Evolutionary conservation across 805 yeast genomes (phyloP).

Genomic region (Nakazawaea populi): DNA sequence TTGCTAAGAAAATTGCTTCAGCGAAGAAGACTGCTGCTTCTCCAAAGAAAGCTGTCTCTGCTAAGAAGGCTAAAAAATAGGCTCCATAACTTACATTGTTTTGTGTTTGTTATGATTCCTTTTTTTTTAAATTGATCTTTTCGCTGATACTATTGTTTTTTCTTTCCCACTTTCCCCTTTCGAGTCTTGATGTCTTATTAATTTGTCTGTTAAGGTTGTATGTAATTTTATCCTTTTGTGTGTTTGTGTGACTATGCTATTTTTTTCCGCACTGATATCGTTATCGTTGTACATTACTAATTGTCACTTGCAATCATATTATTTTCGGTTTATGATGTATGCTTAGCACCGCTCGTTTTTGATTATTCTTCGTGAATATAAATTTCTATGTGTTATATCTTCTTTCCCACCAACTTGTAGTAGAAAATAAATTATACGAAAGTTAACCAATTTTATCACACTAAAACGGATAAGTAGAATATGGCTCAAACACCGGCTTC

Average conservation of each 20-base stretch:
- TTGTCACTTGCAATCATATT: background rate
- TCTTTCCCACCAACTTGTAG: no score
- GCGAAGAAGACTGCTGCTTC: conserved; percentile 16
- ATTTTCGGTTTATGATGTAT: no score
- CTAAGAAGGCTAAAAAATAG: conserved; percentile 18
- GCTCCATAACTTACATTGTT: no score
- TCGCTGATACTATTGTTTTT: background rate
- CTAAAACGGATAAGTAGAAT: conserved; percentile 22
- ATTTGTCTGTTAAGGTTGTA: conserved; percentile 3
- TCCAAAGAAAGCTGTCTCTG: conserved; percentile 20
- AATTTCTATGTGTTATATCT: no score
- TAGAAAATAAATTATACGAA: no score
- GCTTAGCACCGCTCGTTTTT: no score
- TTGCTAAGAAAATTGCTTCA: conserved; percentile 14
- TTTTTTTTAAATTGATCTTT: background rate
- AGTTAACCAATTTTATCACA: no score
- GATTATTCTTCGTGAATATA: no score
- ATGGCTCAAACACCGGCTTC: conserved; percentile 22
- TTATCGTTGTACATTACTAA: background rate
- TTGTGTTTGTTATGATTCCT: background rate
- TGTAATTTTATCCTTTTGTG: background rate
- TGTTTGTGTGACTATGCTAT: background rate
- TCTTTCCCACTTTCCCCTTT: background rate
- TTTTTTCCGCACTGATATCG: background rate
- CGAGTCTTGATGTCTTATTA: conserved; percentile 10